Base-by-base conservation (phyloP, 345 rosid genomes). In the Brassica carinata region DNA sequence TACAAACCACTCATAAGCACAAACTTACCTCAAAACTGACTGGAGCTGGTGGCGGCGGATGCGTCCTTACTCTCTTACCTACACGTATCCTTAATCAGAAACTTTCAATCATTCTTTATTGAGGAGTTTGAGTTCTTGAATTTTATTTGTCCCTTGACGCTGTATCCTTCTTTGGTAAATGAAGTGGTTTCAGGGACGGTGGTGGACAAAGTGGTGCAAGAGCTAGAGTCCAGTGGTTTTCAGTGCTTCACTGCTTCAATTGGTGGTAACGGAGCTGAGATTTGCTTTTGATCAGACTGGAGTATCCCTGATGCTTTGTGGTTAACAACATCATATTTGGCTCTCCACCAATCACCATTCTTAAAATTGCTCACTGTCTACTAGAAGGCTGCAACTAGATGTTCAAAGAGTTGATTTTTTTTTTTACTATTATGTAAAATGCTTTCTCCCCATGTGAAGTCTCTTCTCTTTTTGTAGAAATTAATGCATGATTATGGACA, bases 31-130 rank as follows among this genome's bases (percentile, higher is more conserved):
- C 99, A 31, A 96, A 94, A 83, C 81, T 96, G 72, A 94, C 99
- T 0, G 99, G 98, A 80, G 99, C 97, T 68, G 99, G 99, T 8
- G 97, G 98, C 2, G 98, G 98, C 13, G 98, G 97, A 65, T 96
- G 98, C 9, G 95, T 91, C 66, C 90, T 96, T 10, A 96, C 98
- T 10, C 77, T 96, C 14, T 77, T 96, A 76, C 98, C 98, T 11
- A 86, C 90, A 73, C 29, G 97, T 96, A 96, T 92, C 94, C 92
- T 86, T 78, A 67, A 64, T 36, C 43, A 31, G 67, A 14, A 23
- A 61, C 1, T 57, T 30, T 31, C 64, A 59, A 1, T 53, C 53
- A 45, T 70, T 2, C 27, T 71, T 75, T 10, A 13, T 40, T 34
- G 9, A 64, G 26, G 14, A 29, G 33, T 53, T 48, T 69, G 45